Evolutionary conservation across 2,329 filamentous ascomycete species (phyloP).

Genomic region (Fusarium solani-melongenae): DNA sequence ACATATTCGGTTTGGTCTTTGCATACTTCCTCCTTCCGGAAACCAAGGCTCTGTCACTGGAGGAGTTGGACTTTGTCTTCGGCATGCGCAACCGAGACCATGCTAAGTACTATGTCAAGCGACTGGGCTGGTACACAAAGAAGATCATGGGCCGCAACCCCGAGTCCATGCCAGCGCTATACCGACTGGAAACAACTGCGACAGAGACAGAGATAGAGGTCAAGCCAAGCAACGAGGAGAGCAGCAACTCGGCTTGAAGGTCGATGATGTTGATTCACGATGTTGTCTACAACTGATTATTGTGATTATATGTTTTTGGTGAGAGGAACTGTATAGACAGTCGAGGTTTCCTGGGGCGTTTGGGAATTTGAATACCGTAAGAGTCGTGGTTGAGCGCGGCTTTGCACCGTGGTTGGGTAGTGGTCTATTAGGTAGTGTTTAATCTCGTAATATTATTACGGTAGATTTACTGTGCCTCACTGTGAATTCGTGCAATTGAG

Average conservation of each 20-base stretch:
- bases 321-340: not conserved
- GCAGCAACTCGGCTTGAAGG: not conserved
- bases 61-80: slow-evolving; percentile 63
- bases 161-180: slow-evolving; percentile 26
- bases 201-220: slow-evolving; percentile 46
- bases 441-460: not conserved
- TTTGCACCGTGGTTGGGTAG: not conserved
- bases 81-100: slow-evolving; percentile 55
- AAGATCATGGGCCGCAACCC: slow-evolving; percentile 6
- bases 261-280: not conserved
- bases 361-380: not conserved
- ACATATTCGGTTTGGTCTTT: slow-evolving; percentile 57
- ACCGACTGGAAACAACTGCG: slow-evolving; percentile 37
- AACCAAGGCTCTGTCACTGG: slow-evolving; percentile 61
- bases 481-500: not conserved
- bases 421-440: not conserved
- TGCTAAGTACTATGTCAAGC: slow-evolving; percentile 49
- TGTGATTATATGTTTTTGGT: not conserved
- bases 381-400: not conserved
- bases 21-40: slow-evolving; percentile 63
- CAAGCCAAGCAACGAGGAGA: slow-evolving; percentile 55
- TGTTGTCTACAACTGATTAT: not conserved
- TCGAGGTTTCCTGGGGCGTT: not conserved
- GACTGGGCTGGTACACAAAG: slow-evolving; percentile 21
- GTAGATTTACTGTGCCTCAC: not conserved